Percentiles rank a stretch among this genome's conserved stretches.
Evolutionary conservation across 2,329 filamentous ascomycete species (phyloP).

Genomic region (Corinectria fuckeliana): DNA sequence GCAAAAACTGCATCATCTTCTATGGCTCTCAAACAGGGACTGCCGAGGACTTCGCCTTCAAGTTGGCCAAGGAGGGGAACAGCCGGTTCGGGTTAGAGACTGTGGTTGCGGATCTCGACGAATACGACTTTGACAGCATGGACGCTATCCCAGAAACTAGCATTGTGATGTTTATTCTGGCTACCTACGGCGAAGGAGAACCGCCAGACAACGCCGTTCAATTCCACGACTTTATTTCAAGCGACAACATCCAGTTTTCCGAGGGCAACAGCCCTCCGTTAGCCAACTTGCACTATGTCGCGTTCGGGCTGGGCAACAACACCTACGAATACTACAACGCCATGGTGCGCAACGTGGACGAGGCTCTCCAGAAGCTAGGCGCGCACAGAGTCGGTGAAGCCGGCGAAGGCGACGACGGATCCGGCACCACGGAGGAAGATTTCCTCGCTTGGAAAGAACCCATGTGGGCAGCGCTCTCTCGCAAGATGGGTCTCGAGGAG

Average conservation of each 20-base stretch:
- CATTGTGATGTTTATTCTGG: constrained; percentile 42
- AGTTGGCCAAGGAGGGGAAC: constrained; percentile 11
- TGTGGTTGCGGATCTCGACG: constrained; percentile 48
- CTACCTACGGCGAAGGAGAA: constrained; percentile 47
- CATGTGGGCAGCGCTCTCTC: constrained; percentile 89
- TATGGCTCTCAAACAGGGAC: constrained; percentile 21
- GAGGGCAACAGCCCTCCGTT: constrained; percentile 76
- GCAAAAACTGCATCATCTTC: constrained; percentile 18
- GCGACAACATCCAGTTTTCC: constrained; percentile 82
- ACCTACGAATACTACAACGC: constrained; percentile 99
- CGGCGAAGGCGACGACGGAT: constrained; percentile 95
- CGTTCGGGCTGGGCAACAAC: constrained; percentile 97
- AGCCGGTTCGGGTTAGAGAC: constrained; percentile 13
- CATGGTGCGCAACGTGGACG: constrained; percentile 92
- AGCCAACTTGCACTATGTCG: constrained; percentile 85
- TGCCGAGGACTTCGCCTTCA: constrained; percentile 10
- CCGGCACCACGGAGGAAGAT: constrained; percentile 99
- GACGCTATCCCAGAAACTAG: constrained; percentile 32
- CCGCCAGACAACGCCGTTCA: constrained; percentile 43
- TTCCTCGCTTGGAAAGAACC: constrained; percentile 99
- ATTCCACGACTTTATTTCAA: constrained; percentile 84
- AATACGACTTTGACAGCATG: constrained; percentile 50
- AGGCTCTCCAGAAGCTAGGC: constrained; percentile 80
- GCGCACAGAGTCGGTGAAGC: constrained; percentile 83
- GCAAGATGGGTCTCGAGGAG: constrained; percentile 88